A percentile compares a stretch with the other conserved stretches of the same genome.
Conservation (phyloP, 1,139 yeast species). For the Nakaseomyces nivariensis region DNA sequence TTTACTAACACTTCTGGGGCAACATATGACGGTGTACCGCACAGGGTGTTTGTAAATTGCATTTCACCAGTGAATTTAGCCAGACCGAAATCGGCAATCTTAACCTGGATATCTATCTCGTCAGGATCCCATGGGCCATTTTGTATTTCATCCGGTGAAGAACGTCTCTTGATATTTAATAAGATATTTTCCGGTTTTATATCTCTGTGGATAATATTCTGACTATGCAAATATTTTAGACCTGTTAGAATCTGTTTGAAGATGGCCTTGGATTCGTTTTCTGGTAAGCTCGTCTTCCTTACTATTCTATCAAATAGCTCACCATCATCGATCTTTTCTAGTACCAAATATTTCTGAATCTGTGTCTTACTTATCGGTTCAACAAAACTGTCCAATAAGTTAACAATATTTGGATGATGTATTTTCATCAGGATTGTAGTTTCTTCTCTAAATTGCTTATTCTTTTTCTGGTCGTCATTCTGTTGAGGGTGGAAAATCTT, state of each 20-base stretch:
- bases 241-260: constrained; percentile 57
- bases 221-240: constrained; percentile 48
- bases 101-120: constrained; percentile 55
- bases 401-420: constrained; percentile 62
- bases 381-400: constrained; percentile 53
- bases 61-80: constrained; percentile 74
- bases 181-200: constrained; percentile 71
- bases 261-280: constrained; percentile 52
- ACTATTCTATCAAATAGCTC: constrained; percentile 65
- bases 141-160: constrained; percentile 32
- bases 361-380: constrained; percentile 52
- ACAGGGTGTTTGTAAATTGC: constrained; percentile 63
- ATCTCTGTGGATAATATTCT: constrained; percentile 64
- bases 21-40: constrained; percentile 80
- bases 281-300: constrained; percentile 48
- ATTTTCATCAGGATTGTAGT: constrained; percentile 55
- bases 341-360: constrained; percentile 53
- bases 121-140: constrained; percentile 66
- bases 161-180: constrained; percentile 45
- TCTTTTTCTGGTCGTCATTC: constrained; percentile 38
- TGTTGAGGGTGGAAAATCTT: constrained; percentile 68
- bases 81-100: constrained; percentile 73
- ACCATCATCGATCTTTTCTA: constrained; percentile 67
- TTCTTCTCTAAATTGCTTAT: constrained; percentile 53
- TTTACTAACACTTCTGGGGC: constrained; percentile 64